phyloP scores from a whole-genome alignment of 306 rosid species.

The Medicago lupulina region DNA sequence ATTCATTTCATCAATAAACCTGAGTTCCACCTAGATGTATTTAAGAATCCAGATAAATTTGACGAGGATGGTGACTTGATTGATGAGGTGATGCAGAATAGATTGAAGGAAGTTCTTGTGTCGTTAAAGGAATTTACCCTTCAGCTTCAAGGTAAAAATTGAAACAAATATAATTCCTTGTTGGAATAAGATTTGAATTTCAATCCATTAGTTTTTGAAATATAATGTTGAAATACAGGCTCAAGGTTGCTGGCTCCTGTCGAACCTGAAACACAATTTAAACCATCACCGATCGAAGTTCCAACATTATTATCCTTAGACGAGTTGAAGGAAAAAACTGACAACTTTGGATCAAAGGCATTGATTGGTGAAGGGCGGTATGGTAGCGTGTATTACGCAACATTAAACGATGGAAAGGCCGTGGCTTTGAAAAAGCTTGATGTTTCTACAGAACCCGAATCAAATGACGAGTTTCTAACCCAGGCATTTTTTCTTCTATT shows the following conservation, averaged over 20 bases:
- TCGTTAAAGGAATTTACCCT: slow-evolving; percentile 61
- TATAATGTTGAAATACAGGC: slow-evolving; percentile 20
- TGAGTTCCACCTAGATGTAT: slow-evolving; percentile 68
- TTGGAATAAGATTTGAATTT: slow-evolving; percentile 30
- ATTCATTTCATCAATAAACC: slow-evolving; percentile 96
- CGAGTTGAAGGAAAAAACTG: slow-evolving; percentile 94
- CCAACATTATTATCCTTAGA: slow-evolving; percentile 78
- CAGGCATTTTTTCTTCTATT: slow-evolving; percentile 67
- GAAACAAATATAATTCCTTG: neutral
- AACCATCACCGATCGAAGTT: slow-evolving; percentile 89
- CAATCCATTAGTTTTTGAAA: too few species aligned
- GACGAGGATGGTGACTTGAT: slow-evolving; percentile 70
- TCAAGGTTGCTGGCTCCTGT: slow-evolving; percentile 63
- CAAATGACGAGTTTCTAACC: slow-evolving; percentile 84
- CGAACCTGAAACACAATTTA: slow-evolving; percentile 76
- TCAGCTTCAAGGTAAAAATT: slow-evolving; percentile 49
- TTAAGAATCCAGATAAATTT: slow-evolving; percentile 75
- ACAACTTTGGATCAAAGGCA: slow-evolving; percentile 93
- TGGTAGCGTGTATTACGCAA: slow-evolving; percentile 94
- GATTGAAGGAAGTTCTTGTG: slow-evolving; percentile 58
- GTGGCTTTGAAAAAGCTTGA: slow-evolving; percentile 98
- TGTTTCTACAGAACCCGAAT: slow-evolving; percentile 90
- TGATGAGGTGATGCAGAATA: slow-evolving; percentile 54
- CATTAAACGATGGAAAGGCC: slow-evolving; percentile 70
- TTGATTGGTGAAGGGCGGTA: slow-evolving; percentile 98